Base-by-base conservation (phyloP, 139 green algal species). In the Eudorina sp. region DNA sequence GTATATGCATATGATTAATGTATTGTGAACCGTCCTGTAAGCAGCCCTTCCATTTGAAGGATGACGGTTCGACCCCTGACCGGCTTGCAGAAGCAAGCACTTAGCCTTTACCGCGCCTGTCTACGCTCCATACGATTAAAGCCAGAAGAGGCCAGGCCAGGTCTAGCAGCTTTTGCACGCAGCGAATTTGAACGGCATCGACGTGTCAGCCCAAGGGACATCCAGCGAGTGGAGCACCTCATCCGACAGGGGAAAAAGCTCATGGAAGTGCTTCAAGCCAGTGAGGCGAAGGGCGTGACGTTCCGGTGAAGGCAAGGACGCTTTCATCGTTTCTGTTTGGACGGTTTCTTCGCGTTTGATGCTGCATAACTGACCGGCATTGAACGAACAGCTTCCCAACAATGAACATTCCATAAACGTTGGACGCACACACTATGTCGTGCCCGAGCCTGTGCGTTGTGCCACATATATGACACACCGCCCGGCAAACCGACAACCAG, bases 141-240 rank as follows among this genome's bases (percentile, higher is more conserved):
- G 38, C 55, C 55, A 23, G 78, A 58, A 8, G 40, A 55, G 23
- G 58, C 29, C 1, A 43, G 55, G 1, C 55, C 53, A 21, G 78
- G 58, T 27, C 29, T 85, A 34, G 19, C 9, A 14, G 8, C 43
- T 38, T 85, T 60, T 11, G 78, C 55, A 13, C 55, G 78, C 7
- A 31, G 1, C 58, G 78, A 85, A 19, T 85, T 85, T 38, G 78
- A 85, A 16, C 41, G 43, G 40, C 14, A 58, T 9, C 7, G 29
- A 14, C 7, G 27, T 18, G 40, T 74, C 27, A 75, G 38, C 40
- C 55, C 55, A 4, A 23, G 58, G 11, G 78, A 85, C 41, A 70
- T 85, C 6, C 78, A 60, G n/a, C 78, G 78, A 27, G 25, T 85
- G 13, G 78, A 85, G 58, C 78, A 85, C 53, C n/a, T 75, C 1